Evolutionary conservation across 163 green algal species (phyloP), one percentile per base, ranked within the genome.

Genomic region (Coccomyxa subellipsoidea): DNA sequence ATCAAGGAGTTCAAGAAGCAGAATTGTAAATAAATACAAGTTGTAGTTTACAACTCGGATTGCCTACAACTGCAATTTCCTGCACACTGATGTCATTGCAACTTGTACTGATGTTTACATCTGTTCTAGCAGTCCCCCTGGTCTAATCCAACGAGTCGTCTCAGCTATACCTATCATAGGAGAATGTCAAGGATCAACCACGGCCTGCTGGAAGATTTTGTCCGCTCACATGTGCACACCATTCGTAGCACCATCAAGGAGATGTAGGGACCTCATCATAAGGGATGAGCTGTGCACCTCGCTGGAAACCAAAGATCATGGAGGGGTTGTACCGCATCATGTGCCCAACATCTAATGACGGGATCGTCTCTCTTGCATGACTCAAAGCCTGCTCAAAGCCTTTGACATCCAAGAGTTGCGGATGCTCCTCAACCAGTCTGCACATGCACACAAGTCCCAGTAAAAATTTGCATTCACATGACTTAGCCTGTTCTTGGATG

Each of bases 271-370:
- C 66, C n/a, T 73, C 66, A 73, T 90, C 83, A 38, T 88, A 88
- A 8, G 88, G 88, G 39, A 91, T 91, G 34, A 91, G 80, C 27
- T 79, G 54, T 54, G 10, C 73, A 27, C 86, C 83, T 10, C 83
- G 54, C 79, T 91, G 86, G 47, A 91, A 91, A 1, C 76, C 66
- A 38, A 91, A 85, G 54, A 91, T 88, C 38, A 88, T 38, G 71
- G 83, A 73, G 3, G 87, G 87, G 54, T 91, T 84, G 15, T 29
- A 53, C 10, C 39, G 76, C 81, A 91, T 84, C 29, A 84, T 70
- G 12, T 75, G 34, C 34, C 75, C 37, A 37, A 90, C 39, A 59
- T 90, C 77, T 18, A 86, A 5, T 25, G 54, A 5, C 1, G 87
- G 87, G 80, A 89, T 82, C 34, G 90, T 85, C 47, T 86, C 77